Evolutionary conservation across 352 stramenopile genomes (phyloP).

Genomic region (Elongisporangium undulatum): DNA sequence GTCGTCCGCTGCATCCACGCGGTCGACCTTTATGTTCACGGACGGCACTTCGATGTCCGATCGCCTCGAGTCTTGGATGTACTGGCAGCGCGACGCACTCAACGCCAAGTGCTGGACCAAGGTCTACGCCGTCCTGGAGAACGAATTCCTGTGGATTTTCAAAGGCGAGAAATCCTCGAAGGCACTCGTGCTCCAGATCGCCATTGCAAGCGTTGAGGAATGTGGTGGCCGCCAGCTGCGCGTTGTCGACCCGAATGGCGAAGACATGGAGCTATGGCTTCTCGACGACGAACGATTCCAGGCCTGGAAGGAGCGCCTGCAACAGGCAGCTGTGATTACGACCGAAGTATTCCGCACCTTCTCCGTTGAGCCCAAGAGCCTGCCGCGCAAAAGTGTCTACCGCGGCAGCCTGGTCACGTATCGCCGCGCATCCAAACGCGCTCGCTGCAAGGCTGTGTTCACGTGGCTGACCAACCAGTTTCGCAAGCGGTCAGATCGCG

Average conservation of each 20-base stretch:
- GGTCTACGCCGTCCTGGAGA: slow-evolving; percentile 72
- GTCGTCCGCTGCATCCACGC: slow-evolving; percentile 29
- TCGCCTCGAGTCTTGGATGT: slow-evolving; percentile 72
- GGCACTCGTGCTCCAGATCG: slow-evolving; percentile 73
- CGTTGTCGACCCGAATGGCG: slow-evolving; percentile 69
- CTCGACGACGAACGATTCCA: slow-evolving; percentile 45
- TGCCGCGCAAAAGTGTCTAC: slow-evolving; percentile 58
- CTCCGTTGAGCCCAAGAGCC: slow-evolving; percentile 41
- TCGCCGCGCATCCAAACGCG: slow-evolving; percentile 43
- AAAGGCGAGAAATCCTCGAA: slow-evolving; percentile 50
- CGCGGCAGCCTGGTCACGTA: slow-evolving; percentile 67
- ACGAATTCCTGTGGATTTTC: slow-evolving; percentile 81
- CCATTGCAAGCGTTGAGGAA: slow-evolving; percentile 59
- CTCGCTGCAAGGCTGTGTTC: slow-evolving; percentile 41
- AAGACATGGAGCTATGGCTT: slow-evolving; percentile 74
- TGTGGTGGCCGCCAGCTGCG: slow-evolving; percentile 61
- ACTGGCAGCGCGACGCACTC: slow-evolving; percentile 73
- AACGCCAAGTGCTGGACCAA: slow-evolving; percentile 78
- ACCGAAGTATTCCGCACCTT: slow-evolving; percentile 61
- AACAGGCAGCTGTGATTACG: slow-evolving; percentile 56
- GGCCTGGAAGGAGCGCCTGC: slow-evolving; percentile 46
- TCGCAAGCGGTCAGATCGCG: background rate
- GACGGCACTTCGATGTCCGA: slow-evolving; percentile 23
- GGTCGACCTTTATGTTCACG: slow-evolving; percentile 38
- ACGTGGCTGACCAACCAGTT: slow-evolving; percentile 32